These are phyloP conservation scores for Alternaria brassicae DNA, from an alignment of 2,329 filamentous ascomycete genomes.

Conservation along the genomic window DNA sequence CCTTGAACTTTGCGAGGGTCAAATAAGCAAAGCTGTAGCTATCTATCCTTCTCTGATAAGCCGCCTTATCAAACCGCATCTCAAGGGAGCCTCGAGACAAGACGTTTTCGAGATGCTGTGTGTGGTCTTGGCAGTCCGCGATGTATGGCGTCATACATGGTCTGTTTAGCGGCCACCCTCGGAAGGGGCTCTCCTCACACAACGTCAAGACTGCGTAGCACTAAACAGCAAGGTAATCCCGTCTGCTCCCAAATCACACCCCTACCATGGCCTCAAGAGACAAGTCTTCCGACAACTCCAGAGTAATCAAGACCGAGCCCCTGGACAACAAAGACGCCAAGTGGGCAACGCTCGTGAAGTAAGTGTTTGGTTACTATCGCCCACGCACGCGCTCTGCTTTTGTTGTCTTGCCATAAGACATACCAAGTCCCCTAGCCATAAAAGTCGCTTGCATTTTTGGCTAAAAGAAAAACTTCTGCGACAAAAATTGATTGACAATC, in stretches of 20 bases:
- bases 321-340: conserved; percentile 50
- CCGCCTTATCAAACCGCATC: not conserved
- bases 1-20: not conserved
- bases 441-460: not conserved
- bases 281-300: conserved; percentile 32
- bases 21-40: not conserved
- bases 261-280: conserved; percentile 22
- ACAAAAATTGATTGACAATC: conserved; percentile 7
- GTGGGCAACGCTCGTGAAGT: conserved; percentile 53
- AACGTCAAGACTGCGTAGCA: conserved; percentile 1
- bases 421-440: not conserved
- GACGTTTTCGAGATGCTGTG: not conserved
- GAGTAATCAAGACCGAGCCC: conserved; percentile 46
- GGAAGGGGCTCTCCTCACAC: not conserved
- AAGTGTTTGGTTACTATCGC: conserved; percentile 13
- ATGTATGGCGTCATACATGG: conserved; percentile 18
- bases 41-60: not conserved
- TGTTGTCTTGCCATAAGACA: not conserved
- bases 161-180: not conserved
- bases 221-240: not conserved
- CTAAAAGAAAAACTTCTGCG: not conserved
- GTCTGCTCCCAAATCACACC: not conserved
- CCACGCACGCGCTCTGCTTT: not conserved
- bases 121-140: conserved; percentile 18
- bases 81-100: not conserved